Base-by-base conservation (phyloP, 768 basidiomycete species). In the Hericium alpestre region DNA sequence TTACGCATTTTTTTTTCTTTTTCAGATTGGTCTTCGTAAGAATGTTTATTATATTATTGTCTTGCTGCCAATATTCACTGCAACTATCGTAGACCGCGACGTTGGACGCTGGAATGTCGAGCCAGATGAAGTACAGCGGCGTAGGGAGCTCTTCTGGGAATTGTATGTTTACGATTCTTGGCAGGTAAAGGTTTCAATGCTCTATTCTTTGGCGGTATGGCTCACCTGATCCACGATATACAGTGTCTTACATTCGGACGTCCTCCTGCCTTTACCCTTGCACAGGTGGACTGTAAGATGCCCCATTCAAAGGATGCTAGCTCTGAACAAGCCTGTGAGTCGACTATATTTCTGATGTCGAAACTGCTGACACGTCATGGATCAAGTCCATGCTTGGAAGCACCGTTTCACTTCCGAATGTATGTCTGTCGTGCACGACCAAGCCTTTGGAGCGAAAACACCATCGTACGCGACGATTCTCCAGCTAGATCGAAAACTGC, bases 181-280 rank as follows among this genome's bases (percentile, higher is more conserved):
- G 81, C 83, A 84, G 80, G 85, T 81, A 61, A 55, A 73, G 61
- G 15, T 13, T 16, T 38, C 43, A 12, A 13, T 13, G 20, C 10
- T 15, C n/a, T 38, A 23, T 27, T 40, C 10, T 18, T 54, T 58
- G 22, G n/a, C 39, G 40, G 20, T 16, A 10, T 22, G 11, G 23
- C 27, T 16, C 8, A 38, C 39, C 53, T 16, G 54, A 22, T 40
- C 43, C 32, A 38, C 23, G 55, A 39, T 39, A 58, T 58, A 27
- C 41, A 87, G 85, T 84, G 83, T 64, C 68, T 87, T 59, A 85
- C 84, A 10, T 86, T 81, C 67, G 84, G 84, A 55, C 77, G 85
- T 5, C 85, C 85, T 1, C 84, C 84, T 4, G 83, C 84, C 4
- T 76, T 86, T 56, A 73, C 80, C 1, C 71, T 74, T 20, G 47